Evolutionary conservation across 2,329 filamentous ascomycete species (phyloP).

Genomic region (Nemania diffusa): DNA sequence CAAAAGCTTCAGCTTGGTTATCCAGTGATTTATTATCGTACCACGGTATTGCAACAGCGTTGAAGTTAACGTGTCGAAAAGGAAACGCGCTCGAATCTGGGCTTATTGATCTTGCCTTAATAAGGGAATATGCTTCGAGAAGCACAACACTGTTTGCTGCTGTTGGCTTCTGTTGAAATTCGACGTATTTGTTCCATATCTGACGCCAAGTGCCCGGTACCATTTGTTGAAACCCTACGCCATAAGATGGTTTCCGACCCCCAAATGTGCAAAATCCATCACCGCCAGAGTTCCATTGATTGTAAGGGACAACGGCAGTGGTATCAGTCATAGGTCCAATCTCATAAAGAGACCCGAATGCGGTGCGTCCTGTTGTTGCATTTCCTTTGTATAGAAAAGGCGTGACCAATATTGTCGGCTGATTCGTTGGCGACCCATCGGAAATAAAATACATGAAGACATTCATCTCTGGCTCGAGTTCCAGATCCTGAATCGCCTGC

Average conservation of each 20-base stretch:
- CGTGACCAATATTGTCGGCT: constrained; percentile 18
- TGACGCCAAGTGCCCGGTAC: constrained; percentile 28
- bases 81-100: not conserved
- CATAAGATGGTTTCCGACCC: constrained; percentile 26
- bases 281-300: constrained; percentile 28
- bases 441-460: constrained; percentile 26
- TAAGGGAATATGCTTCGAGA: constrained; percentile 26
- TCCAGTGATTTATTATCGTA: not conserved
- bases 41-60: not conserved
- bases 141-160: constrained; percentile 21
- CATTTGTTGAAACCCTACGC: constrained; percentile 24
- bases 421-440: not conserved
- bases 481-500: constrained; percentile 27
- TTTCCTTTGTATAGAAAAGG: constrained; percentile 29
- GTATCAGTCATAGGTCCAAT: constrained; percentile 29
- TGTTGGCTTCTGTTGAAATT: constrained; percentile 24
- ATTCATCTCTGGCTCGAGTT: constrained; percentile 17
- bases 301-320: constrained; percentile 23
- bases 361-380: constrained; percentile 10
- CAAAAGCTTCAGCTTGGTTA: not conserved
- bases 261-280: constrained; percentile 19
- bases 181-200: constrained; percentile 25
- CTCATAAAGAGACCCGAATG: constrained; percentile 23
- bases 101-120: constrained; percentile 7
- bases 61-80: not conserved